Evolutionary conservation across 805 yeast species (phyloP), one percentile per base, ranked within the genome.

Genomic region (Ogataea ganodermae): DNA sequence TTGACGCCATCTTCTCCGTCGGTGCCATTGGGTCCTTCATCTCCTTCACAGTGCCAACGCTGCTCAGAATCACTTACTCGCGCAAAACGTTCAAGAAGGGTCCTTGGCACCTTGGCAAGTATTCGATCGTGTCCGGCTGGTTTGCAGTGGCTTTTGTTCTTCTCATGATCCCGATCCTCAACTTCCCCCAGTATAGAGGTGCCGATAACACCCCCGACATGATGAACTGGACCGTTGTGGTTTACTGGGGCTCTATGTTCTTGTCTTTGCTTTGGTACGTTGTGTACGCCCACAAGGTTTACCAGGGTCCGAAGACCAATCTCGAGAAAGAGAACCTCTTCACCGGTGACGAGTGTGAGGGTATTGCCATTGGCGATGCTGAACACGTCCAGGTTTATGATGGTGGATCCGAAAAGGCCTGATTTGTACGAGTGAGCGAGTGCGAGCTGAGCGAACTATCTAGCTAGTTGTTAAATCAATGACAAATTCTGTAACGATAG

Each of bases 11-110:
- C 49, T 83, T 83, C 68, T 81, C 86, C 2, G 86, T 83, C 37
- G 86, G 87, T 26, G 88, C 86, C 42, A 81, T 83, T 59, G 77
- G 85, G 6, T 80, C 84, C 0, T 81, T 82, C 58, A 73, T 82
- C 50, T 81, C 87, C 3, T 83, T 82, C 67, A 73, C 79, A 22
- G 67, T 79, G 57, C 89, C 89, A 6, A 79, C 83, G 13, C 58
- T 79, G 10, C 70, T 83, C 48, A 78, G 80, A 58, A 75, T 80
- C 57, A 76, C 83, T 3, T 76, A 74, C 56, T 73, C 81, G 2
- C 65, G 77, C 46, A 68, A 74, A 28, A 66, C 72, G 0, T 83
- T 83, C 69, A 66, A 68, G 50, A 77, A 75, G 8, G 89, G 89
- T 3, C 89, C 88, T 3, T 82, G 84, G 82, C 67, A 75, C 61